Percentiles rank a stretch among this genome's conserved stretches.
These are phyloP conservation scores for Urtica urens DNA, from an alignment of 306 rosid species.

Conservation along the genomic window DNA sequence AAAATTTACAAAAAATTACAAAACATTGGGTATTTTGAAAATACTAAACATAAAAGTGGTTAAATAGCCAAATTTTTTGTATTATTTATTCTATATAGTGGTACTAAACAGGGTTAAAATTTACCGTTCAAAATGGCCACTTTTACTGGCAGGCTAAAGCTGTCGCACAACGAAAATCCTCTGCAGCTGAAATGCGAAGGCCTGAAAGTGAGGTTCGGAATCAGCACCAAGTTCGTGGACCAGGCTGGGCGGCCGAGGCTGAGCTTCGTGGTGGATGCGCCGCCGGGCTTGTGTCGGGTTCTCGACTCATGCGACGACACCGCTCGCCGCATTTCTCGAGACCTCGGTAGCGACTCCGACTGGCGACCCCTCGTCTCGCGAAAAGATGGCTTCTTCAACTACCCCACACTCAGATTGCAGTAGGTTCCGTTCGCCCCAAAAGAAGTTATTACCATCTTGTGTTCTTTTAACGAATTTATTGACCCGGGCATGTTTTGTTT, in stretches of 20 bases:
- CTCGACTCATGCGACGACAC: slow-evolving; percentile 67
- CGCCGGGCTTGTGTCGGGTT: slow-evolving; percentile 53
- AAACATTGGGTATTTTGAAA: no score
- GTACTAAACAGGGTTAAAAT: no score
- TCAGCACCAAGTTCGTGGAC: slow-evolving; percentile 56
- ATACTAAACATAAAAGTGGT: no score
- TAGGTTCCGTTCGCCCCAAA: slow-evolving; percentile 36
- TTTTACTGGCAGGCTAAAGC: no score
- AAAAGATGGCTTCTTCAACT: slow-evolving; percentile 56
- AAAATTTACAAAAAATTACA: no score
- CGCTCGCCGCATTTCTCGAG: slow-evolving; percentile 37
- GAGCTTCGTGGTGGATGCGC: slow-evolving; percentile 54
- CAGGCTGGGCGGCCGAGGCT: slow-evolving; percentile 60
- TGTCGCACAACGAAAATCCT: slow-evolving; percentile 45
- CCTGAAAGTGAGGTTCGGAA: slow-evolving; percentile 82
- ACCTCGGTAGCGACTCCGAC: slow-evolving; percentile 58
- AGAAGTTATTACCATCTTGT: neutral
- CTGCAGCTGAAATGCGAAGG: slow-evolving; percentile 51
- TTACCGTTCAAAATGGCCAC: no score
- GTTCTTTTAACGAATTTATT: neutral
- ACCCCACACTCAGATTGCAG: slow-evolving; percentile 80
- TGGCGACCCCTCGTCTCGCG: slow-evolving; percentile 73
- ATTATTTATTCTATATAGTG: no score
- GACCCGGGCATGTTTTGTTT: neutral
- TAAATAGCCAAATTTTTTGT: no score